Evolutionary conservation across 148 eudicot species (phyloP).

Genomic region (Amaranthus hypochondriacus): DNA sequence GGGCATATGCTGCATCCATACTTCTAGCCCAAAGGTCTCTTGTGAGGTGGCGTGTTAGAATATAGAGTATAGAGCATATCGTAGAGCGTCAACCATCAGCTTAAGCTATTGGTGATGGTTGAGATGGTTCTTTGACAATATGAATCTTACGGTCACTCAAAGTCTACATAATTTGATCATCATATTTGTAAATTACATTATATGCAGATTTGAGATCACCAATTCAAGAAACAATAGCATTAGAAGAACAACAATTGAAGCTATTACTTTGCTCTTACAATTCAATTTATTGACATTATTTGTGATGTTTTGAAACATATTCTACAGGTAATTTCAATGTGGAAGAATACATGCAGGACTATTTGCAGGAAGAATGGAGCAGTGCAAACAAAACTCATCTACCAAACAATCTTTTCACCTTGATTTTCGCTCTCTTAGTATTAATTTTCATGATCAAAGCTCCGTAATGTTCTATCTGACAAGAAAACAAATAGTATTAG

Average conservation of each 20-base stretch:
- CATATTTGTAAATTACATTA: background rate
- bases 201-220: background rate
- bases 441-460: conserved; percentile 20
- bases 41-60: no score
- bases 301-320: background rate
- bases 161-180: no score
- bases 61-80: no score
- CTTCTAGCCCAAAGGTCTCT: no score
- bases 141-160: no score
- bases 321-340: conserved; percentile 46
- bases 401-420: conserved; percentile 24
- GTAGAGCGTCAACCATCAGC: no score
- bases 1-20: no score
- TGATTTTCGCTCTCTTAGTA: conserved; percentile 11
- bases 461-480: conserved; percentile 13
- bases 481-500: background rate
- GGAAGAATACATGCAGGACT: conserved; percentile 29
- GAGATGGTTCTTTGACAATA: no score
- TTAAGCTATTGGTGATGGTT: no score
- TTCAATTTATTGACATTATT: background rate
- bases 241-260: background rate
- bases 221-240: background rate
- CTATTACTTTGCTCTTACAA: background rate
- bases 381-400: conserved; percentile 23
- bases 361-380: conserved; percentile 30